Base-by-base conservation (phyloP, 2,329 filamentous ascomycete species). In the Talaromyces sp. region DNA sequence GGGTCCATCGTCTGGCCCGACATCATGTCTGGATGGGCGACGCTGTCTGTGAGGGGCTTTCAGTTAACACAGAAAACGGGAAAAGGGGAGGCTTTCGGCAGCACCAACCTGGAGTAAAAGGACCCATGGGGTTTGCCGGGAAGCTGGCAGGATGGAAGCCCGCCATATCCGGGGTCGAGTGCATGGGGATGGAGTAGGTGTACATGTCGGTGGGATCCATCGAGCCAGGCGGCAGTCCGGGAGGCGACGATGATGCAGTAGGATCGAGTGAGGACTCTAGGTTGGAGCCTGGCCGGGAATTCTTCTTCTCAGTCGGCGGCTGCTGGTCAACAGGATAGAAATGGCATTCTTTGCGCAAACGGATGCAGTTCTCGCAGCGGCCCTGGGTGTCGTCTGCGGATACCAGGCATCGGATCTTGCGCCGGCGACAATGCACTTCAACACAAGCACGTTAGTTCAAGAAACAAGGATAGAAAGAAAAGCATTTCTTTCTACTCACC, bases 291-390 rank as follows among this genome's bases (percentile, higher is more conserved):
- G 77, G 72, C 33, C 79, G 78, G 47, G 78, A 23, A 23, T 23
- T 70, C 64, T 79, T 79, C 68, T 79, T 80, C 61, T 81, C 78
- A 44, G 81, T 72, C 9, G 83, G 81, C 30, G 84, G 85, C 67
- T 86, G 84, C 72, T 92, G 90, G 66, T 96, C 92, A 27, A 97
- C 93, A 0, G 93, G 91, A 68, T 88, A 90, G 77, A 96, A 98
- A 72, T 89, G 91, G 77, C 94, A 98, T 66, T 96, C 92, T 72
- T 96, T 97, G 76, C 96, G 96, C 72, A 98, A 80, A 54, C 92
- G 87, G 70, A 96, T 96, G 77, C 94, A 98, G 79, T 96, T 96
- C 66, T 89, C 86, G 77, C 94, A 98, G 66, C 92, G 88, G 53
- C 88, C 87, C 70, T 91, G 86, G 9, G 82, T 73, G 68, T 96